These are phyloP conservation scores for Sphagnum fallax DNA, from an alignment of 228 moss, liverwort and hornwort genomes.

Conservation along the genomic window DNA sequence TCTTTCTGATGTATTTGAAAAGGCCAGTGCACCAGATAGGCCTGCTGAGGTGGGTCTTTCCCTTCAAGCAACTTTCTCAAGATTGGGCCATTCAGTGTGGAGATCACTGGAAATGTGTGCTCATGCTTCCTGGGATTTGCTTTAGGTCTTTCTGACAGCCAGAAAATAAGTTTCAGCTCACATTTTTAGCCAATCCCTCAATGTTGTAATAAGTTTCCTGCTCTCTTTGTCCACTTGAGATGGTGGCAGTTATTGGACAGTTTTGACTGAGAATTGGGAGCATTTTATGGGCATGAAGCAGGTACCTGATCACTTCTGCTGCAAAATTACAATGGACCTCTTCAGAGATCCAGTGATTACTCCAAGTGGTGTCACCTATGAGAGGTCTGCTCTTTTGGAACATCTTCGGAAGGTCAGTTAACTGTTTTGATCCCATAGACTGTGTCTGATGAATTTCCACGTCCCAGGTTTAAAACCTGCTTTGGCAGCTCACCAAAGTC, in stretches of 20 bases:
- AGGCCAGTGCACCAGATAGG: constrained; percentile 58
- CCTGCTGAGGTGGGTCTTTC: constrained; percentile 56
- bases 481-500: not conserved
- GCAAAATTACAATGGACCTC: constrained; percentile 93
- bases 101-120: not conserved
- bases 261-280: not conserved
- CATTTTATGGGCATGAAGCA: constrained; percentile 20
- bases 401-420: constrained; percentile 74
- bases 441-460: not conserved
- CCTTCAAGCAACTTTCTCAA: too few species aligned
- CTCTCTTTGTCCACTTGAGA: too few species aligned
- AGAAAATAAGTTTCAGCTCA: too few species aligned
- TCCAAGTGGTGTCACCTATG: constrained; percentile 91
- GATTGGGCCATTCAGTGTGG: not conserved
- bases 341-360: constrained; percentile 95
- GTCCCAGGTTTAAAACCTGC: not conserved
- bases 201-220: too few species aligned
- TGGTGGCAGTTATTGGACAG: not conserved
- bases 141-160: too few species aligned
- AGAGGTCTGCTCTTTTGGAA: constrained; percentile 79
- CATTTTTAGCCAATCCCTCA: too few species aligned
- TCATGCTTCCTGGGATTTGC: not conserved
- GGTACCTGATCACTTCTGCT: constrained; percentile 92
- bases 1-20: constrained; percentile 50
- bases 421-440: not conserved